Evolutionary conservation across 2,329 filamentous ascomycete genomes (phyloP).

Genomic region (Penicillium italicum): DNA sequence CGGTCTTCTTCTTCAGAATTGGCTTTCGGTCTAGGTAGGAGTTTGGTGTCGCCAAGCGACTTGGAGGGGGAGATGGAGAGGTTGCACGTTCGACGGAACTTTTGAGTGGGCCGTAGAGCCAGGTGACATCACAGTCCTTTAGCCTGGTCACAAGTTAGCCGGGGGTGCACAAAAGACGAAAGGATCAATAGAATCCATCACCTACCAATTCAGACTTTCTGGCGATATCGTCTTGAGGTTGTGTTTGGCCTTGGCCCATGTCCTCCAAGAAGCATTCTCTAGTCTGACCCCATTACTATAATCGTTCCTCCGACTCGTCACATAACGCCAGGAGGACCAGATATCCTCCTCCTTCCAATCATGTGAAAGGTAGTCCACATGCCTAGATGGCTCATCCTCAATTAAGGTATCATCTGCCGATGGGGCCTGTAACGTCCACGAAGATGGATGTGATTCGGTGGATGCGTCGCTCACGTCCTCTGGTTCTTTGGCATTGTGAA

Average conservation of each 20-base stretch:
- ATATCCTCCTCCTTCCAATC: slow-evolving; percentile 95
- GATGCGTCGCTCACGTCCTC: slow-evolving; percentile 24
- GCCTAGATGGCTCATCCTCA: slow-evolving; percentile 69
- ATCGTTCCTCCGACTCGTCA: slow-evolving; percentile 72
- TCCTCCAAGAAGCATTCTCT: slow-evolving; percentile 96
- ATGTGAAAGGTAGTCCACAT: slow-evolving; percentile 94
- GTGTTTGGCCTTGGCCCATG: slow-evolving; percentile 92
- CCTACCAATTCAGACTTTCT: slow-evolving; percentile 88
- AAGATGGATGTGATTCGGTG: slow-evolving; percentile 44
- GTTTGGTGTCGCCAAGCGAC: slow-evolving; percentile 57
- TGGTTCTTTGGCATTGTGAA: slow-evolving; percentile 45
- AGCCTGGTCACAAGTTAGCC: slow-evolving; percentile 60
- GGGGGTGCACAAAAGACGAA: slow-evolving; percentile 1
- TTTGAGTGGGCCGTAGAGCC: slow-evolving; percentile 92
- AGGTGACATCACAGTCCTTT: slow-evolving; percentile 95
- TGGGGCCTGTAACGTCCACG: slow-evolving; percentile 57
- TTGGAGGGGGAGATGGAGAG: slow-evolving; percentile 47
- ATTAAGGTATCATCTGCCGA: slow-evolving; percentile 79
- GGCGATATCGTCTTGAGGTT: slow-evolving; percentile 82
- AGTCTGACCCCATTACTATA: slow-evolving; percentile 78
- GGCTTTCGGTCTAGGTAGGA: slow-evolving; percentile 78
- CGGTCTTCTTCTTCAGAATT: slow-evolving; percentile 93
- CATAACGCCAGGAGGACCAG: slow-evolving; percentile 94
- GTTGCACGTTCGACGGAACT: slow-evolving; percentile 52
- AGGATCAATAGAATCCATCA: slow-evolving; percentile 15